Base-by-base conservation (phyloP, 108 stramenopile genomes). In the Bacterosira constricta region DNA sequence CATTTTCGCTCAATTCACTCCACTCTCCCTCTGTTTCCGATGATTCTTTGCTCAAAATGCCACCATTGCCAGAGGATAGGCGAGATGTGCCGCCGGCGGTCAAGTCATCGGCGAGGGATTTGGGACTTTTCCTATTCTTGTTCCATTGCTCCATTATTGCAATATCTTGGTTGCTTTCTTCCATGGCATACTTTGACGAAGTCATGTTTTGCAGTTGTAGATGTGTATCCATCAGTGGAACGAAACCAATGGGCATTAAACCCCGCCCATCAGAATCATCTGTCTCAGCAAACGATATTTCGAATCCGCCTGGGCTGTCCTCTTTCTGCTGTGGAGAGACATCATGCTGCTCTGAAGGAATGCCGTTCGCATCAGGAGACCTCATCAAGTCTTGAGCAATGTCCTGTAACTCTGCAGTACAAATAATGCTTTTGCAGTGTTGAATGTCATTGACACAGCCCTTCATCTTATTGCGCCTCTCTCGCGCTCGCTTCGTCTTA, bases 61-160 rank as follows among this genome's bases (percentile, higher is more conserved):
- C 49, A 20, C 25, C 58, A 5, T 32, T 67, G 5, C 49, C 49
- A 20, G 9, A 58, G 20, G 72, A 66, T 18, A 61, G 34, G n/a
- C 17, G 60, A 13, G 60, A 42, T n/a, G n/a, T n/a, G 0, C 37
- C 57, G 6, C 44, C 58, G 9, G 59, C 78, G 6, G 78, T 63
- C 70, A 79, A 71, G 34, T 79, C 78, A 66, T 79, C 78, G 30
- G 78, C 78, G 21, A 79, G 65, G 45, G 76, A 52, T 55, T 62
- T 76, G 2, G 55, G 18, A 51, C 11, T 41, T 46, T 6, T 51
- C 34, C 30, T 77, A 38, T 46, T 58, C 23, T 57, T 77, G 45
- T 69, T 58, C 68, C 63, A 73, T 64, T 64, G 39, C 29, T 47
- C 5, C 35, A 73, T 55, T 23, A 60, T n/a, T 26, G 41, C 4